These are phyloP conservation scores for Xylaria sp. DNA, from an alignment of 2,329 filamentous ascomycete genomes.

Conservation along the genomic window DNA sequence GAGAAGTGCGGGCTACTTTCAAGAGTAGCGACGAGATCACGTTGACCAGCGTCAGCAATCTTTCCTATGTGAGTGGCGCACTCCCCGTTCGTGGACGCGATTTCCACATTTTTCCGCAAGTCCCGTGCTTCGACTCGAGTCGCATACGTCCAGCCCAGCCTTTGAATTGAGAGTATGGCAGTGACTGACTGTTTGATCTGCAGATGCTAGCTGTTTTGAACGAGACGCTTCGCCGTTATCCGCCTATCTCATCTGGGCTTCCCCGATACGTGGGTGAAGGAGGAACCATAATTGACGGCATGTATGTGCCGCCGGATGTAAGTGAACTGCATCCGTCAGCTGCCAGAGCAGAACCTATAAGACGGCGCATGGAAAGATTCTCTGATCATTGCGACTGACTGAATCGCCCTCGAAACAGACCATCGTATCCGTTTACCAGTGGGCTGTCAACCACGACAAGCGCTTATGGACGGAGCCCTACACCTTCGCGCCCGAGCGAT, in stretches of 20 bases:
- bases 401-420: slow-evolving; percentile 24
- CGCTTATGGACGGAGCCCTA: slow-evolving; percentile 35
- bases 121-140: too few relatives aligned
- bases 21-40: slow-evolving; percentile 30
- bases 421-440: slow-evolving; percentile 34
- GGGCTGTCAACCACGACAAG: slow-evolving; percentile 32
- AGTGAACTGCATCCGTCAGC: slow-evolving; percentile 2
- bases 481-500: slow-evolving; percentile 38
- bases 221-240: slow-evolving; percentile 40
- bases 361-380: background rate
- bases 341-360: too few relatives aligned
- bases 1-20: slow-evolving; percentile 38
- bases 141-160: too few relatives aligned
- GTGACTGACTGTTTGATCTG: background rate
- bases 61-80: background rate
- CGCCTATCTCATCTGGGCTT: slow-evolving; percentile 27
- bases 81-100: background rate
- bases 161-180: too few relatives aligned
- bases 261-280: slow-evolving; percentile 22
- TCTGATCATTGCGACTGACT: background rate
- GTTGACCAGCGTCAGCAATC: background rate
- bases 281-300: slow-evolving; percentile 23
- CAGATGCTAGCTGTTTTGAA: slow-evolving; percentile 38
- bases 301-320: slow-evolving; percentile 25
- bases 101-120: background rate